phyloP scores from a whole-genome alignment of 371 early-diverging fungal species.

The Mortierella sp. region DNA sequence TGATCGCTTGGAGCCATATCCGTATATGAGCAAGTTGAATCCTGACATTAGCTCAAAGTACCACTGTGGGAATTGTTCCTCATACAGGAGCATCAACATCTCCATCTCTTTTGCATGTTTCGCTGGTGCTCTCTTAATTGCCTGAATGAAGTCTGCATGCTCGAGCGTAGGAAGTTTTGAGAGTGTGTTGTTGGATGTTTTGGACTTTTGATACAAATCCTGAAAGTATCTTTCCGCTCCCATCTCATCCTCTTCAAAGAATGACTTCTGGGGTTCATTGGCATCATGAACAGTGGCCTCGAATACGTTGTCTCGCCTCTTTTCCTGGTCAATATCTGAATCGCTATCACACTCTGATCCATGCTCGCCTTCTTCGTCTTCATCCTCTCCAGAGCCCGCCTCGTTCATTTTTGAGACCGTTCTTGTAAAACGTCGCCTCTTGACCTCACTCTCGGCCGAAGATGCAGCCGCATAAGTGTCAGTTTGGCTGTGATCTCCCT shows the following conservation, averaged over 20 bases:
- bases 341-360: constrained; percentile 20
- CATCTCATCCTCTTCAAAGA: constrained; percentile 58
- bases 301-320: constrained; percentile 20
- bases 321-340: constrained; percentile 45
- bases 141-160: constrained; percentile 70
- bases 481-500: not conserved
- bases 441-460: constrained; percentile 18
- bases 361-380: constrained; percentile 28
- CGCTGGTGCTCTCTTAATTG: constrained; percentile 61
- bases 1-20: constrained; percentile 89
- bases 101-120: constrained; percentile 74
- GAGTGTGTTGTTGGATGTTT: constrained; percentile 91
- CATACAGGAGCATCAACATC: constrained; percentile 68
- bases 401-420: constrained; percentile 38
- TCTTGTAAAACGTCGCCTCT: constrained; percentile 27
- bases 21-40: constrained; percentile 90
- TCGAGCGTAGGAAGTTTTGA: constrained; percentile 77
- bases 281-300: constrained; percentile 52
- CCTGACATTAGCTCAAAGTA: constrained; percentile 78
- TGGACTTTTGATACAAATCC: constrained; percentile 65
- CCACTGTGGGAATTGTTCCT: constrained; percentile 85
- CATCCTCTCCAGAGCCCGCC: constrained; percentile 37
- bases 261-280: constrained; percentile 46
- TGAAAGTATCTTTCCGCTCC: constrained; percentile 84
- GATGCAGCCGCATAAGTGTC: not conserved